phyloP scores from a whole-genome alignment of 192 early-diverging fungal species.

The Allomyces arbusculus region DNA sequence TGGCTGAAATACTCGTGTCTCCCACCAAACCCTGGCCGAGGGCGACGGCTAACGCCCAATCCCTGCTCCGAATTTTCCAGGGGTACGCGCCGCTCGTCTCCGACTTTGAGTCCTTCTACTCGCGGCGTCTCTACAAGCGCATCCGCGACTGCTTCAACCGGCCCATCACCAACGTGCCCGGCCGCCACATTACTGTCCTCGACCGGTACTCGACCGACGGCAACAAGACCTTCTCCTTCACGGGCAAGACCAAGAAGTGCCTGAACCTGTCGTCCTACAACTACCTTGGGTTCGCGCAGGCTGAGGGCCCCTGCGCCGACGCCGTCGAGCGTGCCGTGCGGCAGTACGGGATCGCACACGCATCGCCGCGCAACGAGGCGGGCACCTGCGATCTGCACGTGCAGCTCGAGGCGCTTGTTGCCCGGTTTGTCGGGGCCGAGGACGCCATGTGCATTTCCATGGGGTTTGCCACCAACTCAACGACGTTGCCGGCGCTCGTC shows the following conservation, averaged over 20 bases:
- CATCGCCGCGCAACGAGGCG: conserved; percentile 46
- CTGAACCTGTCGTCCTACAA: conserved; percentile 95
- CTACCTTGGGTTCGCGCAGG: conserved; percentile 92
- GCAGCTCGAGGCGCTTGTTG: conserved; percentile 66
- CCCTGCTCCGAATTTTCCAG: conserved; percentile 9
- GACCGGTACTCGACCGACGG: conserved; percentile 71
- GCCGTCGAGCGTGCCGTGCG: conserved; percentile 58
- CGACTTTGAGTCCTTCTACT: conserved; percentile 94
- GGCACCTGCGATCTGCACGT: conserved; percentile 48
- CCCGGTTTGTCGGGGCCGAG: conserved; percentile 75
- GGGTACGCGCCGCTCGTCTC: conserved; percentile 83
- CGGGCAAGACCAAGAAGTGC: conserved; percentile 52
- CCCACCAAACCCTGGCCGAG: neutral
- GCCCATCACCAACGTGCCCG: conserved; percentile 82
- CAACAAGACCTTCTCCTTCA: conserved; percentile 66
- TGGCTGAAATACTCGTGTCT: conserved; percentile 11
- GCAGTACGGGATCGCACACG: conserved; percentile 47
- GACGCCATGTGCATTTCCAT: conserved; percentile 72
- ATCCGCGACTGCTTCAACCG: conserved; percentile 88
- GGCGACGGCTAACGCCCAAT: neutral
- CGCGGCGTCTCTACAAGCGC: conserved; percentile 62
- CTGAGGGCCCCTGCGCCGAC: conserved; percentile 80
- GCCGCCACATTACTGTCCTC: conserved; percentile 60
- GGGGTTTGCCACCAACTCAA: conserved; percentile 96
- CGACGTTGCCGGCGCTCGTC: conserved; percentile 74